Evolutionary conservation across 371 early-diverging fungal species (phyloP), one percentile per base, ranked within the genome.

Genomic region (Parasitella parasitica): DNA sequence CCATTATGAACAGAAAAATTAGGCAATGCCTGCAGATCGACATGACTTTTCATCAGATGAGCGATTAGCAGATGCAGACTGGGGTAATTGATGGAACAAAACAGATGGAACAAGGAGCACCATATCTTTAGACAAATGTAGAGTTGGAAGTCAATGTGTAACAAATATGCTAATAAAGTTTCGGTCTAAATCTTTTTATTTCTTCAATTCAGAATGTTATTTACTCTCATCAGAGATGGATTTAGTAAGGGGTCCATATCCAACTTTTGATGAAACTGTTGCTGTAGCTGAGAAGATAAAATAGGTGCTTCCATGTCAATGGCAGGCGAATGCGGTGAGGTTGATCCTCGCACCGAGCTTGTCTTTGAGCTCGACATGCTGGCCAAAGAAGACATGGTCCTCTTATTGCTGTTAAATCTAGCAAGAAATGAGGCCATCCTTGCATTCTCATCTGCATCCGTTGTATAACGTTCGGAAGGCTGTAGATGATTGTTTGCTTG

Each of bases 201-300:
- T 20, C 20, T 22, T 22, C 63, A 75, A 52, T 75, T 75, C 24
- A 75, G 49, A 7, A 75, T 66, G 34, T 71, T 75, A 50, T 75
- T 71, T 6, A 75, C 75, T 36, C 72, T 66, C 75, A 75, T 75
- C 20, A 71, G 46, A 13, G 75, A 75, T 35, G 75, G 75, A 50
- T 71, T 67, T 46, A 74, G 46, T 13, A 65, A 39, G 4, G 61
- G 59, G 30, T 74, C 69, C 41, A 71, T 57, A 11, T 74, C 65
- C 32, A 61, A 26, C 38, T 66, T 61, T 54, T 61, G 61, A 41
- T 67, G 55, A 37, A 55, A 48, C 39, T 60, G 61, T 27, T 70
- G 64, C 30, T 72, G 63, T 38, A 61, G 43, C 16, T 57, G 68
- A 15, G 64, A 63, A 16, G 67, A 64, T n/a, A 70, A 18, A 30